Evolutionary conservation across 2,329 filamentous ascomycete species (phyloP), one percentile per base, ranked within the genome.

Genomic region (Helotiales sp.): DNA sequence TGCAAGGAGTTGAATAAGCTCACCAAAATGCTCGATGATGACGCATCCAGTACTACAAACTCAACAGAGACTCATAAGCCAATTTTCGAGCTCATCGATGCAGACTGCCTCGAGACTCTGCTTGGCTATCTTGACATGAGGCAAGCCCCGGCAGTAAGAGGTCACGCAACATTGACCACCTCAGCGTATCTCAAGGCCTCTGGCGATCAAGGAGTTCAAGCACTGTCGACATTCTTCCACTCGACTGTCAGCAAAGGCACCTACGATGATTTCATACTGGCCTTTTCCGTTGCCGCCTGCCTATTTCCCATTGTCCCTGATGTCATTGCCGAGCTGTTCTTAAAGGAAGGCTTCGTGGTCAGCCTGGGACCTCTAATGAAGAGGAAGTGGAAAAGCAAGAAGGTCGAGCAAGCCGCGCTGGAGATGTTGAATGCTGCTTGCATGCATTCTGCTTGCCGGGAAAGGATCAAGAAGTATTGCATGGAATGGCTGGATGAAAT

Each of bases 381-480:
- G 63, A 84, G 87, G 65, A 91, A 88, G 70, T 90, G 88, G 78
- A 96, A 93, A 77, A 93, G 89, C 70, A 83, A 84, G 64, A 91
- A 91, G 67, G 88, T 98, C 22, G 92, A 96, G 74, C 88, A 90
- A 58, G 90, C 92, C 2, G 89, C 91, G 48, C 75, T 99, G 65
- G 90, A 97, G 69, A 85, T 99, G 76, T 81, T 99, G 57, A 96
- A 93, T 73, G 91, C 91, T 12, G 93, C 93, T 6, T 97, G 92
- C 73, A 90, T 96, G 74, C 90, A 96, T 70, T 81, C 85, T 47
- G 78, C 84, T 7, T 98, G 93, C 69, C 85, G 95, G 22, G 89
- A 93, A 64, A 89, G 89, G 8, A 89, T 98, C 59, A 83, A 86
- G 65, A 92, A 92, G 72, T 87, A 96, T 70, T 96, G 93, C 72